phyloP scores from a whole-genome alignment of 2,329 filamentous ascomycete species.

The Dactylellina sp. region DNA sequence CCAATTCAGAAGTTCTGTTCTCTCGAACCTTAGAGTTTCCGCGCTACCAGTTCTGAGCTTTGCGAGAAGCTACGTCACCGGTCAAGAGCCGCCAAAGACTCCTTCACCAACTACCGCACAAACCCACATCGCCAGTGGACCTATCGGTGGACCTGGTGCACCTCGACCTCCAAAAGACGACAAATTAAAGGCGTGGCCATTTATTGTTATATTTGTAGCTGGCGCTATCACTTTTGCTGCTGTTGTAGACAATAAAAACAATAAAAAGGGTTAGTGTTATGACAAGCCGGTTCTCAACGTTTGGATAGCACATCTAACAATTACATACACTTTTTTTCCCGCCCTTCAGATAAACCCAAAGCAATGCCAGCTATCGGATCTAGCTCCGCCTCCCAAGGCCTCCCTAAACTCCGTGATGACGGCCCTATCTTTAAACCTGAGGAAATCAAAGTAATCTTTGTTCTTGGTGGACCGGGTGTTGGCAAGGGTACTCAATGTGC shows the following conservation, averaged over 20 bases:
- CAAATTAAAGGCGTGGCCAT: conserved; percentile 63
- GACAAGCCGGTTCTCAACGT: no score
- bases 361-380: conserved; percentile 41
- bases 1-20: conserved; percentile 23
- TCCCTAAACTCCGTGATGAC: conserved; percentile 52
- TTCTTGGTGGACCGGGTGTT: conserved; percentile 93
- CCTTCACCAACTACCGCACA: conserved; percentile 12
- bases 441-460: conserved; percentile 92
- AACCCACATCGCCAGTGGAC: conserved; percentile 38
- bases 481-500: conserved; percentile 97
- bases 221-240: conserved; percentile 68
- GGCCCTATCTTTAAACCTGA: conserved; percentile 75
- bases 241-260: conserved; percentile 68
- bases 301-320: no score
- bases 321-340: no score
- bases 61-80: conserved; percentile 47
- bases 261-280: no score
- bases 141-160: conserved; percentile 49
- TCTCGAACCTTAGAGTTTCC: conserved; percentile 20
- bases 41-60: conserved; percentile 30
- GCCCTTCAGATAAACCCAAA: conserved; percentile 39
- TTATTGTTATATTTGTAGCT: conserved; percentile 65
- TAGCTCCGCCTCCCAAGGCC: conserved; percentile 63
- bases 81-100: conserved; percentile 9
- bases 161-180: conserved; percentile 53